Base-by-base conservation (phyloP, 2,329 filamentous ascomycete species). In the Sporothrix protearum region DNA sequence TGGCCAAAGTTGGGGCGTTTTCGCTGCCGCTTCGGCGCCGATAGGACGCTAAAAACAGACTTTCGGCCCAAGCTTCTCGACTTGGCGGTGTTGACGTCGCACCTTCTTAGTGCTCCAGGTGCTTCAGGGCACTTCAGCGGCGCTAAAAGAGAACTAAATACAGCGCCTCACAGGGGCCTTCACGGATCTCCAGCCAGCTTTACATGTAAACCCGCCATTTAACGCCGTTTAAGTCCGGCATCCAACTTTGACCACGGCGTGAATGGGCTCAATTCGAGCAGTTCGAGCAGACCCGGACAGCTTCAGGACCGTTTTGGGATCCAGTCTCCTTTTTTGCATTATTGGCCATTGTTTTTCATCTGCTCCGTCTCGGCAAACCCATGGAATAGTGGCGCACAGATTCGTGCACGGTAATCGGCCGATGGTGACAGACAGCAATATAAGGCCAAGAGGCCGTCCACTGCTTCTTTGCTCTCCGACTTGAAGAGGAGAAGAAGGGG, bases 141-240 rank as follows among this genome's bases (percentile, higher is more conserved):
- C 61, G 39, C 39, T 64, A 14, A 4, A 12, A n/a, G 39, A 10
- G 10, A 25, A 2, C 33, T n/a, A 16, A 16, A 51, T 61, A 2
- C 49, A 30, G 3, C n/a, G 5, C 7, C 25, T 22, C 47, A 64
- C 61, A 64, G 59, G n/a, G 57, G 36, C 1, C 36, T 19, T 25
- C 12, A 28, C 61, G 61, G 61, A 64, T 47, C 39, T 64, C 28
- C 12, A 47, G 8, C 39, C 12, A 47, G 47, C 8, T 8, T 19
- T 8, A 14, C 22, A 47, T 47, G 47, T 55, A 53, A 68, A 53
- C 3, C 64, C 64, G 64, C 39, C 19, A 9, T 39, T 39, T 39
- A 68, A 68, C 64, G 64, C 64, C 64, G 64, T 68, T 68, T 53
- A 68, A 55, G 64, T 68, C 64, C 64, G 64, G 64, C 45, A 53